These are phyloP conservation scores for Cucurbita maxima DNA, from an alignment of 306 rosid genomes.

Conservation along the genomic window DNA sequence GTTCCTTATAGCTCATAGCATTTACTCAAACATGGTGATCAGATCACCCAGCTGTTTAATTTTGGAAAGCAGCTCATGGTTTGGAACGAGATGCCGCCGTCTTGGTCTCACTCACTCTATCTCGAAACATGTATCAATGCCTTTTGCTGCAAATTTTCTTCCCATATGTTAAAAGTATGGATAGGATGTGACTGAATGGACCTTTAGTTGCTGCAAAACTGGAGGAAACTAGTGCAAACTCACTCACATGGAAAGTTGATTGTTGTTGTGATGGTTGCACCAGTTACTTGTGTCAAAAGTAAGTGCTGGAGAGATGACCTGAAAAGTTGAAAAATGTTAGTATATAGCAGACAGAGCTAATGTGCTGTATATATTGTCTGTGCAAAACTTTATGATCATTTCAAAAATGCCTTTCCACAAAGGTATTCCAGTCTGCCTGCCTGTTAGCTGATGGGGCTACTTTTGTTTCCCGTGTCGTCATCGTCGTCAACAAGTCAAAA, in stretches of 20 bases:
- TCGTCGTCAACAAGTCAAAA: not conserved
- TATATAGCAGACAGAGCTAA: constrained; percentile 8
- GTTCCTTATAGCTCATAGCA: constrained; percentile 32
- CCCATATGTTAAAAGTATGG: constrained; percentile 31
- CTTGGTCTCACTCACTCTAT: constrained; percentile 5
- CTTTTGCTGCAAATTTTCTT: constrained; percentile 30
- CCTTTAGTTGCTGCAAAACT: constrained; percentile 41
- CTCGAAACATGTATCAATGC: constrained; percentile 25
- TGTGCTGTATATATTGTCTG: constrained; percentile 9
- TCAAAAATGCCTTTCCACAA: not conserved
- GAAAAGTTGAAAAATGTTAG: not conserved
- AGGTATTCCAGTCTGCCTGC: not conserved
- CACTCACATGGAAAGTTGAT: constrained; percentile 16
- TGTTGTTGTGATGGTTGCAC: constrained; percentile 17
- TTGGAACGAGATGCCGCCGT: constrained; percentile 9
- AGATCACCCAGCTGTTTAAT: constrained; percentile 17
- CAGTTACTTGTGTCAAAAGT: constrained; percentile 5
- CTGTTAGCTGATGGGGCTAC: not conserved
- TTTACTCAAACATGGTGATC: not conserved
- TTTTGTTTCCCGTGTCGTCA: not conserved
- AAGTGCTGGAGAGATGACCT: not conserved
- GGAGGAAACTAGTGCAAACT: constrained; percentile 15
- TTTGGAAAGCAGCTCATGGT: constrained; percentile 28
- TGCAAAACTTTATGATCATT: constrained; percentile 6
- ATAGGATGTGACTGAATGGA: constrained; percentile 30